These are phyloP conservation scores for Rhytidhysteron rufulum DNA, from an alignment of 2,329 filamentous ascomycete species.

Conservation along the genomic window DNA sequence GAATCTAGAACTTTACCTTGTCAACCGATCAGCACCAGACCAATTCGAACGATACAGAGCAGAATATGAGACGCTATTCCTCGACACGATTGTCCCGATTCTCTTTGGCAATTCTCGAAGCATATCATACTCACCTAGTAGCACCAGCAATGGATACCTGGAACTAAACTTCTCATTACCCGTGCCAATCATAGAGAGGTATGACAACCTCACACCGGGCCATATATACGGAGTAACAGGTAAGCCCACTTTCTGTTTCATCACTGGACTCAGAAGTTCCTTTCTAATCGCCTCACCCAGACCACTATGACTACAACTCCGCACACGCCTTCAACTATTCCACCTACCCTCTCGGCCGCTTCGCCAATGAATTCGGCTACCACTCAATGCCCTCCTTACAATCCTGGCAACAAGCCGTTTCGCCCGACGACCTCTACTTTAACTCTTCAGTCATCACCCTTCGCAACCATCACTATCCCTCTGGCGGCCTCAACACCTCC, in stretches of 20 bases:
- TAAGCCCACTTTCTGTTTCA: constrained; percentile 6
- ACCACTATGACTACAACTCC: constrained; percentile 58
- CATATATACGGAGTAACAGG: constrained; percentile 57
- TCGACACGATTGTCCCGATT: constrained; percentile 52
- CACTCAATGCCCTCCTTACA: constrained; percentile 60
- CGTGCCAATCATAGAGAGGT: constrained; percentile 54
- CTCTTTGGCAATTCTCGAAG: constrained; percentile 57
- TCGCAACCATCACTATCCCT: constrained; percentile 58
- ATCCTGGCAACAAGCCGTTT: constrained; percentile 54
- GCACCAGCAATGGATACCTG: constrained; percentile 58
- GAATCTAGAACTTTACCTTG: constrained; percentile 47
- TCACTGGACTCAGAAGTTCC: neutral
- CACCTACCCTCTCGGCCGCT: constrained; percentile 56
- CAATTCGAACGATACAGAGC: constrained; percentile 40
- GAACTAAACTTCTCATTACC: constrained; percentile 51
- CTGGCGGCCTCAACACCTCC: constrained; percentile 45
- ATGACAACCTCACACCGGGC: constrained; percentile 51
- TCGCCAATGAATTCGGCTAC: constrained; percentile 62
- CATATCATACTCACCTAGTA: constrained; percentile 59
- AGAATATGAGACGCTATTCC: constrained; percentile 58
- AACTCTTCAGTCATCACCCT: constrained; percentile 54
- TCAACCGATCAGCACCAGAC: constrained; percentile 40
- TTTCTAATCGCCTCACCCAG: constrained; percentile 13
- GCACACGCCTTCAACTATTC: constrained; percentile 51
- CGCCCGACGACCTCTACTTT: constrained; percentile 51